phyloP scores from a whole-genome alignment of 768 basidiomycete genomes.

The Pholiota molesta region DNA sequence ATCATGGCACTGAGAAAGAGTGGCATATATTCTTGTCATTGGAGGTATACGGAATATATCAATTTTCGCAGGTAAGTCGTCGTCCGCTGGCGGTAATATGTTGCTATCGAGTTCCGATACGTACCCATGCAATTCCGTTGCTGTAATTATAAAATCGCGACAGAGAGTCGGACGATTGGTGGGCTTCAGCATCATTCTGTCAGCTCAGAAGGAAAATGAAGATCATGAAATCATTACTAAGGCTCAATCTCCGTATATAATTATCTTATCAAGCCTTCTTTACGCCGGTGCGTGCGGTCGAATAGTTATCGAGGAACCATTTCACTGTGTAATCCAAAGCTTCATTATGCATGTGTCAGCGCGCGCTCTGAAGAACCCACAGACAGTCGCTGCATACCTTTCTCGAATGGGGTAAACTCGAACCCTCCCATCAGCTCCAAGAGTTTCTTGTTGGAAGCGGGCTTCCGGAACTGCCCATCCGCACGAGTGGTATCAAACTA shows the following conservation, averaged over 20 bases:
- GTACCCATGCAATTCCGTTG: neutral
- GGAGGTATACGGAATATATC: neutral
- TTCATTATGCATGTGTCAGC: conserved; percentile 24
- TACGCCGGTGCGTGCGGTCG: conserved; percentile 62
- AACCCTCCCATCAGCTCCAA: conserved; percentile 77
- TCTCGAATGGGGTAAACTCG: conserved; percentile 89
- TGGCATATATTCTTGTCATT: conserved; percentile 1
- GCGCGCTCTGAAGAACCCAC: neutral
- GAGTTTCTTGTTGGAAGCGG: conserved; percentile 91
- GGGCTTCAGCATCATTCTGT: neutral
- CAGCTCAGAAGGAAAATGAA: neutral
- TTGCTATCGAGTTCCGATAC: neutral
- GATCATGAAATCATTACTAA: neutral
- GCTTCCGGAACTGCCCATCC: conserved; percentile 96
- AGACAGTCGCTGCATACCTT: conserved; percentile 49
- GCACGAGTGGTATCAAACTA: conserved; percentile 85
- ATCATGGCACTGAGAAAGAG: neutral
- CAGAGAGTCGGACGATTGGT: neutral
- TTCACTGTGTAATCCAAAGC: conserved; percentile 78
- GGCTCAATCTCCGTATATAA: neutral
- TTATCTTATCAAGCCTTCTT: conserved; percentile 7
- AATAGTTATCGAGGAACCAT: conserved; percentile 88
- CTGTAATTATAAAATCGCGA: neutral
- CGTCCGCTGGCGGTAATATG: neutral
- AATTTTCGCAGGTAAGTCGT: neutral